Base-by-base conservation (phyloP, 768 basidiomycete species). In the Daedaleopsis nitida region DNA sequence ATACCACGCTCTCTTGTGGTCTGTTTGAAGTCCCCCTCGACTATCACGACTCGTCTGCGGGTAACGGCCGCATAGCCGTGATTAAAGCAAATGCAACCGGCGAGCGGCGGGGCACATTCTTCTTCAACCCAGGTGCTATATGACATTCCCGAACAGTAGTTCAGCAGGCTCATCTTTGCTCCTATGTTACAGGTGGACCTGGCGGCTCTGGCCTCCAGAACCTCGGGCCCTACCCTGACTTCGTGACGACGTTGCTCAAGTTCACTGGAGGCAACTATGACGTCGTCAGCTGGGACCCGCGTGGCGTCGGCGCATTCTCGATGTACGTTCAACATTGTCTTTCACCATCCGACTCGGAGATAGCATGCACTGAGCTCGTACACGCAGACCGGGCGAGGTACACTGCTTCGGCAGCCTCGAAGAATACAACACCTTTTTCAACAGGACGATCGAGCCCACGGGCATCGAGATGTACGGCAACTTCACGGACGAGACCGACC, bases 201-300 rank as follows among this genome's bases (percentile, higher is more conserved):
- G 55, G 43, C n/a, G 21, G 10, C 14, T 56, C 55, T 4, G 55
- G 55, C 0, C 14, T 56, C 16, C 23, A 21, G 12, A 37, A 32
- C 27, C 27, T 13, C 14, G 12, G 19, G 24, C 35, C 9, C 17
- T 7, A 16, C 7, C 27, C 13, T 17, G 19, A 12, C 24, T 32
- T 32, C 7, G 27, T 32, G 4, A 7, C 19, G 14, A 37, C 12
- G 3, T 35, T 54, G 8, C 59, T 45, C 14, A n/a, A 16, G 1
- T 7, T 35, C 42, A 54, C 52, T 9, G 59, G 34, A 9, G 52
- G 52, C 7, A 13, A 16, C 4, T 60, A 50, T 38, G 59, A 55
- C 52, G 54, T 60, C 47, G 52, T 60, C 16, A 19, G 52, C 14
- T 55, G 52, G 52, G 52, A 54, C 11, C 24, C 59, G 16, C 59